Conservation (phyloP, 2,329 filamentous ascomycete genomes). For the Paradendryphiella salina region DNA sequence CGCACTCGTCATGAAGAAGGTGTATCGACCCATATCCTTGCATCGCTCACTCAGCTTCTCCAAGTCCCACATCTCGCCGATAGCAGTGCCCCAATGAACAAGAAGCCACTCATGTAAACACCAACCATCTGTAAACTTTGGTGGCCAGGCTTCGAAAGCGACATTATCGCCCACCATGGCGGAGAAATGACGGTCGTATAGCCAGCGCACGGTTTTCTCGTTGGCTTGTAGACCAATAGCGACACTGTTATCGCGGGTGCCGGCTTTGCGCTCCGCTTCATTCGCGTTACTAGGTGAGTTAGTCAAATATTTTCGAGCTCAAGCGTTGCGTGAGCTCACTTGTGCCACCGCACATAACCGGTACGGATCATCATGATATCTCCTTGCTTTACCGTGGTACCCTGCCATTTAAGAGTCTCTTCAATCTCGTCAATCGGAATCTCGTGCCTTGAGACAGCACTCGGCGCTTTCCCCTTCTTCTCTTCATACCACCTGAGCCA, state of each 20-base stretch:
- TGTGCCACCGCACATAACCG: conserved; percentile 54
- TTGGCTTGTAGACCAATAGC: conserved; percentile 42
- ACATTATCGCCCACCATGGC: conserved; percentile 47
- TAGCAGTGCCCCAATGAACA: conserved; percentile 37
- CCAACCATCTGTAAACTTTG: conserved; percentile 36
- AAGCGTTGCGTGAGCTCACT: conserved; percentile 18
- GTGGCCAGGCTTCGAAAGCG: conserved; percentile 47
- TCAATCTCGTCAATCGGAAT: conserved; percentile 39
- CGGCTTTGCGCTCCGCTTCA: conserved; percentile 31
- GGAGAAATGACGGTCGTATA: conserved; percentile 44
- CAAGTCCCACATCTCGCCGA: conserved; percentile 50
- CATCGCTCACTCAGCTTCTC: conserved; percentile 58
- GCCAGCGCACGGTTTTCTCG: conserved; percentile 42
- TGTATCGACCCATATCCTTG: conserved; percentile 58
- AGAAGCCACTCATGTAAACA: conserved; percentile 43
- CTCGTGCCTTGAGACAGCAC: conserved; percentile 33
- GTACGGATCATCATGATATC: conserved; percentile 45
- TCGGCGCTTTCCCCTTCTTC: conserved; percentile 34
- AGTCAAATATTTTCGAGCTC: not conserved
- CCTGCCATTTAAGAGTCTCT: conserved; percentile 38
- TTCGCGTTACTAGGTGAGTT: conserved; percentile 28
- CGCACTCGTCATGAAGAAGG: conserved; percentile 64
- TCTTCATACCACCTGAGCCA: conserved; percentile 41
- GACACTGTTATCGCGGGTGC: conserved; percentile 39
- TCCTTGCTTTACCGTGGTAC: conserved; percentile 33